Base-by-base conservation (phyloP, 164 flowering plant genomes). In the Magnolia sinica region DNA sequence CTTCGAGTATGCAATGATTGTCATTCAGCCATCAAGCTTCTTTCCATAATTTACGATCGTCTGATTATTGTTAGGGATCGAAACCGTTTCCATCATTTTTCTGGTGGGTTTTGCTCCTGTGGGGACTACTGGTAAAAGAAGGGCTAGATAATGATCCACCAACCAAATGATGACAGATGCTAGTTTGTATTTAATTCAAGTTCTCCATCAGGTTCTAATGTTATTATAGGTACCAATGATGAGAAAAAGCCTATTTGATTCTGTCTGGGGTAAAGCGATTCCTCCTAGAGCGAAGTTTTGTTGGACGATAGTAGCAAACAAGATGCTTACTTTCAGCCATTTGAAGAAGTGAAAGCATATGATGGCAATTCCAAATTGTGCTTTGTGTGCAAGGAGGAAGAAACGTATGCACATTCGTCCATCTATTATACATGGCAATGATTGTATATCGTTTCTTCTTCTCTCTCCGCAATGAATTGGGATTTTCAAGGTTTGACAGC, bases 1-100 rank as follows among this genome's bases (percentile, higher is more conserved):
- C 81, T 84, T 50, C 16, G 88, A 68, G 84, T 81, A 20, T 86
- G 88, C 72, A 84, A 82, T 22, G 88, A 84, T 68, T 86, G 87
- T 63, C 87, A 86, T 73, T 7, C 78, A 1, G 83, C 77, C 23
- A 78, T 84, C 9, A 85, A 83, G 81, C 75, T 78, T 64, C 69
- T 85, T 50, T 80, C 87, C 1, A 55, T 20, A 73, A 78, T 83
- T 7, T 83, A 78, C 58, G 77, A 59, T 8, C 59, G 86, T 50
- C 75, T 76, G 74, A 77, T 86, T 7, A 81, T 86, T 3, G 83
- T 84, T 18, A 81, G 86, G 68, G 87, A 86, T 64, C 70, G 85
- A 24, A 82, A 76, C 51, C 78, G 85, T n/a, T 86, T 86, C 76
- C 86, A 86, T 79, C 85, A 81, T 81, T 84, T 84, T 77, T 75